Evolutionary conservation across 441 rosid species (phyloP).

Genomic region (Populus hybrid): DNA sequence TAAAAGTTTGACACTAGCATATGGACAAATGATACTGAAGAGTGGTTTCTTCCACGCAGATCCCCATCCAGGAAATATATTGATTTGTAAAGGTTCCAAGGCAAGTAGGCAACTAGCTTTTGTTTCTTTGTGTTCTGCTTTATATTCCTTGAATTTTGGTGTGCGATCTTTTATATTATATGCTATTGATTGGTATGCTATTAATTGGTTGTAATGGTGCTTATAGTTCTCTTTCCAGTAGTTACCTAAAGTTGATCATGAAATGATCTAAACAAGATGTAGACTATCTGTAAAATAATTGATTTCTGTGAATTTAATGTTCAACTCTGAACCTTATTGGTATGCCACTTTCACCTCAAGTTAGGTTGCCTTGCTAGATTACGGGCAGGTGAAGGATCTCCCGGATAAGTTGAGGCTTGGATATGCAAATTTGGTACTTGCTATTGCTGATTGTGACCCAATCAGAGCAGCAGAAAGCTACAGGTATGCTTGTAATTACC

Average conservation of each 20-base stretch:
- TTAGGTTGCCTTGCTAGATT: slow-evolving; percentile 92
- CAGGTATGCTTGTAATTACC: slow-evolving; percentile 41
- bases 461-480: slow-evolving; percentile 68
- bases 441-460: slow-evolving; percentile 72
- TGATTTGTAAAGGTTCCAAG: slow-evolving; percentile 89
- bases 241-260: neutral
- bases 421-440: slow-evolving; percentile 83
- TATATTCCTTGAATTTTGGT: slow-evolving; percentile 13
- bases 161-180: neutral
- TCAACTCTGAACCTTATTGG: slow-evolving; percentile 17
- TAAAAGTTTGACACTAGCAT: slow-evolving; percentile 71
- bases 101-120: slow-evolving; percentile 43
- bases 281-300: neutral
- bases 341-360: slow-evolving; percentile 23
- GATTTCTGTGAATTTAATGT: slow-evolving; percentile 7
- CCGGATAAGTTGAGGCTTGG: slow-evolving; percentile 79
- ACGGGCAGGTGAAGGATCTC: slow-evolving; percentile 98
- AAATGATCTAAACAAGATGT: neutral
- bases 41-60: slow-evolving; percentile 98
- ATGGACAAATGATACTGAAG: slow-evolving; percentile 96
- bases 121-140: slow-evolving; percentile 14
- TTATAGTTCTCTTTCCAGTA: slow-evolving; percentile 4
- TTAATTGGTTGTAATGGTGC: neutral
- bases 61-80: slow-evolving; percentile 96
- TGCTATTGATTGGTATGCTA: neutral